Conservation (phyloP, 1,284 basidiomycete genomes). For the Fistulinella cinereoalba region DNA sequence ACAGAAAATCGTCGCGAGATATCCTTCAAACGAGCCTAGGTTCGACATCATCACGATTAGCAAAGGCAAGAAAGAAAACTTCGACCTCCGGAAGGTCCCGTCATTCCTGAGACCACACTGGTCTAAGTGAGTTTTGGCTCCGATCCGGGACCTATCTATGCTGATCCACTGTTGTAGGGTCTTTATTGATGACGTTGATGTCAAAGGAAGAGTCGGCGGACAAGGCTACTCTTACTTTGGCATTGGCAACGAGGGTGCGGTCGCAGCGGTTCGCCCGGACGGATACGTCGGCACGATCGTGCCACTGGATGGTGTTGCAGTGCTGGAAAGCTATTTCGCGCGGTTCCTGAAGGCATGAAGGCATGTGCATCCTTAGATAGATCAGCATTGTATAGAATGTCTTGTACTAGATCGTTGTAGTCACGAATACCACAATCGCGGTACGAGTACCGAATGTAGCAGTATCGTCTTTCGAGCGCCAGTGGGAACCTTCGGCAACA, state of each 20-base stretch:
- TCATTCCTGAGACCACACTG: slow-evolving; percentile 55
- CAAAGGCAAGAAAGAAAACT: slow-evolving; percentile 44
- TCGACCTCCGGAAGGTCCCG: slow-evolving; percentile 50
- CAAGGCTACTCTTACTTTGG: slow-evolving; percentile 55
- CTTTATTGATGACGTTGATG: slow-evolving; percentile 46
- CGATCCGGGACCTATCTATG: not conserved
- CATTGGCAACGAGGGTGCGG: slow-evolving; percentile 51
- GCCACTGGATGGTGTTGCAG: slow-evolving; percentile 44
- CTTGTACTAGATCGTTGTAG: no score
- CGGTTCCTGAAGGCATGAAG: slow-evolving; percentile 34
- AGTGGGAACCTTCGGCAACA: no score
- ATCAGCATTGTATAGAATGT: no score
- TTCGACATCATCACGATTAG: slow-evolving; percentile 59
- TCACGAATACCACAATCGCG: no score
- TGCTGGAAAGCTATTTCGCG: slow-evolving; percentile 54
- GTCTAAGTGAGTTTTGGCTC: slow-evolving; percentile 52
- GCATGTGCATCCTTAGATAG: no score
- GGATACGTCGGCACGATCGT: slow-evolving; percentile 66
- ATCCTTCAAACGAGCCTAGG: slow-evolving; percentile 22
- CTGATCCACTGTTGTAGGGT: slow-evolving; percentile 37
- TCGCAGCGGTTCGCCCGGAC: slow-evolving; percentile 71
- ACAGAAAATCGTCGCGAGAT: slow-evolving; percentile 29
- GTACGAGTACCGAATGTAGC: no score
- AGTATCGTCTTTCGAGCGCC: no score
- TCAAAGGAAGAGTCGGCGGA: slow-evolving; percentile 40